Evolutionary conservation across 805 yeast genomes (phyloP).

Genomic region (Cyberlindnera euphorbiiphila): DNA sequence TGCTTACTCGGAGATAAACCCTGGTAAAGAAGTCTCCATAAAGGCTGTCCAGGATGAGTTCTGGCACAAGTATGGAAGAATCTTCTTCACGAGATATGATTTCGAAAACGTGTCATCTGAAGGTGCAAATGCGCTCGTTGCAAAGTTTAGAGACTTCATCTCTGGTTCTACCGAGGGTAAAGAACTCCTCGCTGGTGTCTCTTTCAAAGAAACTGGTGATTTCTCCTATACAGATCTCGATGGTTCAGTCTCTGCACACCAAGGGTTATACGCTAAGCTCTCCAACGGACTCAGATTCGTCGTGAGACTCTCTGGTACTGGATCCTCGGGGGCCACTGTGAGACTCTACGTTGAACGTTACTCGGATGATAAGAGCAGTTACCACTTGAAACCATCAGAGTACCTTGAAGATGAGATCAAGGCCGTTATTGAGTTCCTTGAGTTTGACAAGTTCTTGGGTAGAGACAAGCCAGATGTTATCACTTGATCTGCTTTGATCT

Average conservation of each 20-base stretch:
- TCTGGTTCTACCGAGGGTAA: constrained; percentile 43
- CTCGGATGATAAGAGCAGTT: constrained; percentile 52
- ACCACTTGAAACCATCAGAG: constrained; percentile 54
- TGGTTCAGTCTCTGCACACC: constrained; percentile 83
- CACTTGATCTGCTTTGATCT: constrained; percentile 36
- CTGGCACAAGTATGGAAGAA: constrained; percentile 92
- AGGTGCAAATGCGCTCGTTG: constrained; percentile 69
- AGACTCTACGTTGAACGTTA: constrained; percentile 88
- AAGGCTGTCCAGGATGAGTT: constrained; percentile 76
- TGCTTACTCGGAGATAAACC: constrained; percentile 61
- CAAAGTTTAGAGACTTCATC: constrained; percentile 41
- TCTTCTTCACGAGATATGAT: constrained; percentile 95
- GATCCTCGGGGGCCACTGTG: constrained; percentile 96
- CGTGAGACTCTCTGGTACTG: constrained; percentile 93
- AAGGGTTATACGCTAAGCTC: constrained; percentile 83
- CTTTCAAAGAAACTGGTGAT: constrained; percentile 75
- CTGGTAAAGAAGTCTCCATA: constrained; percentile 59
- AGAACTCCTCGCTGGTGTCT: constrained; percentile 42
- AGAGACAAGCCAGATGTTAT: constrained; percentile 85
- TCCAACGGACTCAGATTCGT: constrained; percentile 81
- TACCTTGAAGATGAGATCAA: constrained; percentile 61
- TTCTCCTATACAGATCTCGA: constrained; percentile 92
- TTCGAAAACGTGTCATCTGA: constrained; percentile 77
- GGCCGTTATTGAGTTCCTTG: constrained; percentile 62
- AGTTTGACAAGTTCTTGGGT: constrained; percentile 70